Conservation (phyloP, 148 eudicot species). For the Amaranthus hypochondriacus region DNA sequence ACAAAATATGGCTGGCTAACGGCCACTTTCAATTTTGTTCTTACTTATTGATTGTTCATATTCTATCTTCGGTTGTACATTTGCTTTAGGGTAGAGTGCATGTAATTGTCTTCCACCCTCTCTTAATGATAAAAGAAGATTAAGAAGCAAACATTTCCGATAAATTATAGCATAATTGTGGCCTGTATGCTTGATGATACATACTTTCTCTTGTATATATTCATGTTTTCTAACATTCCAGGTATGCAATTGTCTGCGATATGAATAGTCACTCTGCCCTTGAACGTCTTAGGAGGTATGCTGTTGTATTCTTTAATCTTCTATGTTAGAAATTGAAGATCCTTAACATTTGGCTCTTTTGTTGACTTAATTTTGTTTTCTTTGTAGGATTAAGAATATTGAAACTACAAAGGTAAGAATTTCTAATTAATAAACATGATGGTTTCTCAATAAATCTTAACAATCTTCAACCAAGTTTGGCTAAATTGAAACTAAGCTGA, state of each 20-base stretch:
- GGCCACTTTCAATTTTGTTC: too few relatives aligned
- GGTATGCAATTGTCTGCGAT: constrained; percentile 87
- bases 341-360: background rate
- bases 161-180: background rate
- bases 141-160: background rate
- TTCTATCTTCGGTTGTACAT: background rate
- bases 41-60: background rate
- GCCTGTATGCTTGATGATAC: background rate
- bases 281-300: constrained; percentile 83
- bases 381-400: constrained; percentile 68
- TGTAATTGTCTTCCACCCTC: background rate
- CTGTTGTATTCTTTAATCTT: background rate
- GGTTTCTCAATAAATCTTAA: constrained; percentile 7
- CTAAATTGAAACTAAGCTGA: background rate
- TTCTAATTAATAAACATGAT: constrained; percentile 1
- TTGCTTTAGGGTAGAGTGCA: background rate
- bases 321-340: background rate
- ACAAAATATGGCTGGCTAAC: background rate
- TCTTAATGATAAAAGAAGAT: background rate
- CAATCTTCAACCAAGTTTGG: background rate
- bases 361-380: constrained; percentile 15
- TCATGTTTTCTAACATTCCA: constrained; percentile 17
- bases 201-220: background rate
- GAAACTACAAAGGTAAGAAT: constrained; percentile 61
- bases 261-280: constrained; percentile 58